Evolutionary conservation across 768 basidiomycete species (phyloP), one percentile per base, ranked within the genome.

Genomic region (Paxillus rubicundulus): DNA sequence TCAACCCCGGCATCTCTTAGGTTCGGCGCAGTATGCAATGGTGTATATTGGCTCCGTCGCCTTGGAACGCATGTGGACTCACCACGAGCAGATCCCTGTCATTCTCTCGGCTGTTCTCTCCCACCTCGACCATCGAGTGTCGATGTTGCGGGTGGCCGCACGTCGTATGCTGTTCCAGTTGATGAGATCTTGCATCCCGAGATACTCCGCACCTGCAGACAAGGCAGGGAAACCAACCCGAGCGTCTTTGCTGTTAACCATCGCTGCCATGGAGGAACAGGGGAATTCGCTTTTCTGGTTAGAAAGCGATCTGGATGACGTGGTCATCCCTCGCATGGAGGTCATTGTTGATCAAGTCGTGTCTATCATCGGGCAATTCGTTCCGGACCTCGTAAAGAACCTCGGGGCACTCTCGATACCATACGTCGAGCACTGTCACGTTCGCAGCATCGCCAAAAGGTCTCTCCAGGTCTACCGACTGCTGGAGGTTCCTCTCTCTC

Each of bases 401-500:
- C 92, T 95, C 85, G 92, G 90, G 6, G 85, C 85, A 3, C 58
- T 93, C 28, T 88, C 90, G 9, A 71, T 97, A 52, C 72, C 77
- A 27, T 97, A 95, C 86, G 87, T 91, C 4, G 93, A 92, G 12
- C 78, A 86, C 2, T 96, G 92, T 62, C 87, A 90, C 14, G 91
- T 92, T 55, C 84, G 92, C 43, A 83, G 85, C 36, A 84, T 85
- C 17, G 92, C 95, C 3, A 91, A 89, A 71, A 81, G 93, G 30
- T 95, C 93, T 9, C 74, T 97, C 53, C 94, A 97, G 66, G 76
- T 93, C n/a, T 93, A 91, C 70, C 85, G 92, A 34, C 82, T 87
- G 1, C 74, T 97, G 18, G 81, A 84, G 63, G 87, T 92, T 0
- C 75, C 79, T 24, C 78, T 92, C 37, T 84, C 82, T 47, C 81